Conservation (phyloP, 2,329 filamentous ascomycete genomes). For the Botrytis tulipae region DNA sequence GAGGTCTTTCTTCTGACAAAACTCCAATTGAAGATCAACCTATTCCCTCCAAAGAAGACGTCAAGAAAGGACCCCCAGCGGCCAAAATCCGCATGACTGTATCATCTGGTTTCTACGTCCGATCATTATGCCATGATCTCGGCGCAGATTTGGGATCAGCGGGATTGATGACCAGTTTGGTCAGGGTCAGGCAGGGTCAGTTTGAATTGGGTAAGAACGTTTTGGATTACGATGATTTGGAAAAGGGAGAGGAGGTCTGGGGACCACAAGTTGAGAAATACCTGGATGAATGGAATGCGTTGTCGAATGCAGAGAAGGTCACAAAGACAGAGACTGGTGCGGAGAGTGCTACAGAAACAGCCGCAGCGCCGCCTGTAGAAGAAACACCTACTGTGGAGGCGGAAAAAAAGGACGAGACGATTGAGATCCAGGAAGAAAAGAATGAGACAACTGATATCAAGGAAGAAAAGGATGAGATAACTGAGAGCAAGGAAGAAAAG, state of each 20-base stretch:
- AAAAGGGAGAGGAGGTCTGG: conserved; percentile 77
- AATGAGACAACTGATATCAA: not conserved
- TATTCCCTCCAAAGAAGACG: conserved; percentile 17
- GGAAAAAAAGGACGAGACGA: not conserved
- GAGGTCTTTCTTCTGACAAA: conserved; percentile 33
- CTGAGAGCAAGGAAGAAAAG: not conserved
- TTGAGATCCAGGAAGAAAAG: not conserved
- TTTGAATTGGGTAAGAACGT: conserved; percentile 75
- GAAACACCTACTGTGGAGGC: not conserved
- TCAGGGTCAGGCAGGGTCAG: conserved; percentile 76
- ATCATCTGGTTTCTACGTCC: conserved; percentile 94
- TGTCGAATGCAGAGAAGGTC: not conserved
- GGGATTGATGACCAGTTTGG: conserved; percentile 81
- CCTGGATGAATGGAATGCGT: conserved; percentile 43
- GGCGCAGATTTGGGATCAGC: conserved; percentile 78
- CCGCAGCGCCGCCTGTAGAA: not conserved
- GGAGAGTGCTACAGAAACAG: not conserved
- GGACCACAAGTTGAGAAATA: conserved; percentile 66
- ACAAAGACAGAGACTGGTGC: not conserved
- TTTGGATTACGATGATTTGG: conserved; percentile 74
- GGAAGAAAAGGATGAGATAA: not conserved
- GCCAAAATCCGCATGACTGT: conserved; percentile 86
- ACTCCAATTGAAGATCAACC: conserved; percentile 8
- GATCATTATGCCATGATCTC: conserved; percentile 88
- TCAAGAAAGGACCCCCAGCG: conserved; percentile 62